A percentile compares a stretch with the other conserved stretches of the same genome.
Evolutionary conservation across 371 early-diverging fungal genomes (phyloP).

Genomic region (Apophysomyces elegans): DNA sequence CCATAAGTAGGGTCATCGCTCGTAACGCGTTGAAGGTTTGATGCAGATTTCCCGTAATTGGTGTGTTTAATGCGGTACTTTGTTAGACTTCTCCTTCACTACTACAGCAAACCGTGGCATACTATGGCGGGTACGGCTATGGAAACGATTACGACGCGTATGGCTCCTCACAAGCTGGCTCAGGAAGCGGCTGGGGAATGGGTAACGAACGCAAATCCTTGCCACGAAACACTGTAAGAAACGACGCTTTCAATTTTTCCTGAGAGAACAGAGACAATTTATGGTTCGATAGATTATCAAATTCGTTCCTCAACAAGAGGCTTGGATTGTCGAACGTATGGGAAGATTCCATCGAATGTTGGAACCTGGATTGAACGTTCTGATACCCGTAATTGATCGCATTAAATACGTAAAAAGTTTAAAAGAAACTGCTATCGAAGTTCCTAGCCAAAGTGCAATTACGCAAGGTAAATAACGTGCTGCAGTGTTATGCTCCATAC

Average conservation of each 20-base stretch:
- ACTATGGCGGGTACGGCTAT: constrained; percentile 45
- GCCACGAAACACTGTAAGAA: constrained; percentile 56
- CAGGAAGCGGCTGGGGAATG: constrained; percentile 35
- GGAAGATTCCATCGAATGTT: constrained; percentile 85
- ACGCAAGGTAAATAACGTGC: constrained; percentile 69
- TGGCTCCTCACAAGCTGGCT: constrained; percentile 22
- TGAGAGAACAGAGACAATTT: neutral
- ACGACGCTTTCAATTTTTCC: no score
- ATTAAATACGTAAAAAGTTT: constrained; percentile 92
- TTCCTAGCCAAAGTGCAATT: constrained; percentile 93
- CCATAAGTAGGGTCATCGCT: neutral
- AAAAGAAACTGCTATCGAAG: constrained; percentile 95
- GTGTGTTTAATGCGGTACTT: neutral
- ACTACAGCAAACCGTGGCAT: constrained; percentile 8
- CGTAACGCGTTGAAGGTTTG: constrained; percentile 5
- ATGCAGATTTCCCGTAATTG: neutral
- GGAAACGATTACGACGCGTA: constrained; percentile 45
- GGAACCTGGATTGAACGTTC: constrained; percentile 90
- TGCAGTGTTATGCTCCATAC: neutral
- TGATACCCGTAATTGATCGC: constrained; percentile 87
- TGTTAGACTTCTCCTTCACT: neutral
- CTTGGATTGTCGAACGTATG: constrained; percentile 92
- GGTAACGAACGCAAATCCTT: constrained; percentile 44
- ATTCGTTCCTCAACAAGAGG: constrained; percentile 98
- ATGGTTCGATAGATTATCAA: constrained; percentile 68